Evolutionary conservation across 768 basidiomycete species (phyloP), one percentile per base, ranked within the genome.

Genomic region (Agaricus sinodeliciosus): DNA sequence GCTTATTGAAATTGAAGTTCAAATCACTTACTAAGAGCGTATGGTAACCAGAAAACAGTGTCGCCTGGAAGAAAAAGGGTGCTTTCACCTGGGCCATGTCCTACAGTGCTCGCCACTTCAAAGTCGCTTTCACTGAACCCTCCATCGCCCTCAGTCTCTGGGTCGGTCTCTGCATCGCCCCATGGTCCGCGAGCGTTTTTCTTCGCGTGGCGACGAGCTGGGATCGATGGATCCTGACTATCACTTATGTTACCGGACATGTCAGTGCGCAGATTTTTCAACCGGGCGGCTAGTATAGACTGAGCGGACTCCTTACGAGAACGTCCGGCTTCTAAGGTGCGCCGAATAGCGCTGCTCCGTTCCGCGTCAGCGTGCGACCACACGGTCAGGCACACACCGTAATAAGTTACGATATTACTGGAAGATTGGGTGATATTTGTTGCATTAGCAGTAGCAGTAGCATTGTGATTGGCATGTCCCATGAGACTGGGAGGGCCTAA

Each of bases 281-380:
- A 72, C 45, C 86, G 82, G 4, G 85, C 77, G 0, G 84, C 73
- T 51, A 85, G 77, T 36, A 84, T 69, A 15, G 83, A 85, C 65
- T 90, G 88, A 0, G 85, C 83, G 28, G 84, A 87, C 65, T 91
- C 87, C 64, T 89, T 88, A 50, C 87, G 81, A 39, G 78, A 81
- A 42, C 87, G 81, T 44, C 85, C 81, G 0, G 85, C 85, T 64
- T 91, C 90, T 44, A 90, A 76, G 6, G 88, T 89, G 46, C 85
- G 79, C 18, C 91, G 82, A 60, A 94, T 94, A 0, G 92, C 92
- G 12, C 75, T 77, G 50, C 87, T 85, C 44, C 93, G 84, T 60
- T 93, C 87, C 0, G 85, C 84, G 63, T 97, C 94, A 16, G 93
- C 93, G 62, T 94, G 93, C 3, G 90, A 92, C 93, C 93, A 98